These are phyloP conservation scores for Zygoascus flipseniorum DNA, from an alignment of 805 yeast genomes.

Conservation along the genomic window DNA sequence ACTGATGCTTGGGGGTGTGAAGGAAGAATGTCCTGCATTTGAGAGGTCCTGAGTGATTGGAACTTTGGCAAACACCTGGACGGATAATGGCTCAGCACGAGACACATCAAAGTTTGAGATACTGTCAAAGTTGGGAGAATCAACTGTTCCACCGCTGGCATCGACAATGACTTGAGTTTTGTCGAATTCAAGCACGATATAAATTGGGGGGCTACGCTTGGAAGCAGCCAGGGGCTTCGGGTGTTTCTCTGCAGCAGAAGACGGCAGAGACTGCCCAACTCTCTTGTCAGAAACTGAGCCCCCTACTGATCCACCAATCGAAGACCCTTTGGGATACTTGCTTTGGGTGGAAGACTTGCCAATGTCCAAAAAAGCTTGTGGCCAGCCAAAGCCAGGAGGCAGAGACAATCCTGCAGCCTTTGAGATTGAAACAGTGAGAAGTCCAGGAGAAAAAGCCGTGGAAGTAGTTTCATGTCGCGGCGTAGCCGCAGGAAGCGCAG, in stretches of 20 bases:
- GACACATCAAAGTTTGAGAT: conserved; percentile 88
- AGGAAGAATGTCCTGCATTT: conserved; percentile 3
- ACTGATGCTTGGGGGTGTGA: conserved; percentile 5
- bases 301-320: not conserved
- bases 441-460: conserved; percentile 14
- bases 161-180: conserved; percentile 86
- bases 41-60: conserved; percentile 25
- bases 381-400: conserved; percentile 7
- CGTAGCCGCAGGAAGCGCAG: not conserved
- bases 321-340: conserved; percentile 1
- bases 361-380: not conserved
- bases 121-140: conserved; percentile 75
- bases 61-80: conserved; percentile 72
- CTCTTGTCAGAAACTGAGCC: conserved; percentile 2
- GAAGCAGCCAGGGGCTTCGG: conserved; percentile 2
- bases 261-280: conserved; percentile 15
- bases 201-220: conserved; percentile 46
- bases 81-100: conserved; percentile 52
- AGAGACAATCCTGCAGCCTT: conserved; percentile 8
- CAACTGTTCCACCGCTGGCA: conserved; percentile 75
- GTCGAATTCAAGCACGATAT: conserved; percentile 87
- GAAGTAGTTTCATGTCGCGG: conserved; percentile 7
- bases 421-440: conserved; percentile 11
- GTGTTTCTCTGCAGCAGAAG: conserved; percentile 38
- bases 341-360: not conserved